Evolutionary conservation across 176 grass and related monocot genomes (phyloP), one percentile per base, ranked within the genome.

Genomic region (Melocanna baccifera): DNA sequence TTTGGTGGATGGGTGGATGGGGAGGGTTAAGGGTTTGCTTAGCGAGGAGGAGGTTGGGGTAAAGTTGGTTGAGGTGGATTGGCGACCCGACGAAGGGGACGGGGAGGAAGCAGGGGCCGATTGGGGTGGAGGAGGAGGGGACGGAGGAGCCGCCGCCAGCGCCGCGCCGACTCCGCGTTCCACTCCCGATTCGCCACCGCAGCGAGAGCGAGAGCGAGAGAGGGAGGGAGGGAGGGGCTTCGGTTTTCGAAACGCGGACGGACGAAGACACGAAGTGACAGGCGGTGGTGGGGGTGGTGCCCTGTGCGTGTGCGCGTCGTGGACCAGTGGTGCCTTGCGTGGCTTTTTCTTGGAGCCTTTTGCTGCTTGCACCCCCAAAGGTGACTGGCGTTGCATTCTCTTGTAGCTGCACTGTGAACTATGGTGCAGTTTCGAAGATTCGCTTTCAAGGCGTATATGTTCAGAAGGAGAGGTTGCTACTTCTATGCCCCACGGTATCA

Each of bases 161-260:
- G 74, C 32, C 69, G 69, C 43, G 45, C 6, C 80, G 67, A 42
- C 67, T 20, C 81, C 80, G 86, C 55, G 67, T 71, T 25, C 62
- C 23, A 47, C 51, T 42, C 41, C 64, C 53, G 55, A 12, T 45
- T 41, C 82, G 81, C 45, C 57, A 52, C 72, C 75, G 40, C 82
- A 47, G 55, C 58, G 55, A 18, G 11, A 9, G 3, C 12, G n/a
- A 41, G 52, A 50, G 76, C 29, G 56, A 4, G 63, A 5, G 57
- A 79, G 41, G 45, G 70, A 51, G 70, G 9, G 9, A 1, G 8
- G 59, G 53, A 19, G 39, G 23, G 12, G 45, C 45, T 89, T 86
- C 70, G 84, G 66, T 78, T 83, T 86, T 90, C 77, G 84, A 90
- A 90, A 86, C 83, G 71, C n/a, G 0, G 36, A 43, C 26, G 22